These are phyloP conservation scores for Corymbia maculata DNA, from an alignment of 345 rosid genomes.

Conservation along the genomic window DNA sequence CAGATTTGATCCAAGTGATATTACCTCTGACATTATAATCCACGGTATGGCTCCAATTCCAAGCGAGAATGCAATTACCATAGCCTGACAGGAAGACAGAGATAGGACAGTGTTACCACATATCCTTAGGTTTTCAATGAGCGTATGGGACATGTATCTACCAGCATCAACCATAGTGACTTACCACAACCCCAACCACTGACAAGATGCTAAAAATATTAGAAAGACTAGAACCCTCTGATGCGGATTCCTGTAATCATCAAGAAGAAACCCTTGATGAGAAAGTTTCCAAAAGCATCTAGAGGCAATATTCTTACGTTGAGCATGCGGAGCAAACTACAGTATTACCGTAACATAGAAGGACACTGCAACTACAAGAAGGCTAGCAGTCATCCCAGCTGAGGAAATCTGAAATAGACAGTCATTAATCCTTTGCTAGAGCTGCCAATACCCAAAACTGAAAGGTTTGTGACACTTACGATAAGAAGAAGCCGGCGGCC, in stretches of 20 bases:
- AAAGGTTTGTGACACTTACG: constrained; percentile 34
- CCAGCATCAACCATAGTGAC: constrained; percentile 7
- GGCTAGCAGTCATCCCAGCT: constrained; percentile 73
- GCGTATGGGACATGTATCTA: not conserved
- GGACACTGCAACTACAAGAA: constrained; percentile 63
- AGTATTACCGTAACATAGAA: constrained; percentile 51
- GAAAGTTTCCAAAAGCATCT: not conserved
- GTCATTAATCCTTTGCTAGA: not conserved
- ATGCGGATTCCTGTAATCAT: constrained; percentile 40
- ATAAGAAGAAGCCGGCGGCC: constrained; percentile 86
- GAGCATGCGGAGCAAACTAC: not conserved
- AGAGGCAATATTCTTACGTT: not conserved
- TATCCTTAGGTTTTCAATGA: not conserved
- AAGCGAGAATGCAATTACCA: constrained; percentile 74
- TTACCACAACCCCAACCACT: constrained; percentile 90
- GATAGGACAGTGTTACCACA: not conserved
- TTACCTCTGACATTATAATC: constrained; percentile 98
- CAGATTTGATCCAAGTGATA: not conserved
- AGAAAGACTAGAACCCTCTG: constrained; percentile 46
- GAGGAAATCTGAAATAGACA: constrained; percentile 52
- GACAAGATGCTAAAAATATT: constrained; percentile 55
- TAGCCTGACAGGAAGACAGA: constrained; percentile 31
- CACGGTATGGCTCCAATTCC: constrained; percentile 99
- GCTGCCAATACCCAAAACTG: not conserved
- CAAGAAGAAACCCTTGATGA: not conserved